A percentile compares a stretch with the other conserved stretches of the same genome.
Evolutionary conservation across 495 filamentous ascomycete genomes (phyloP).

Genomic region (Daldinia vernicosa): DNA sequence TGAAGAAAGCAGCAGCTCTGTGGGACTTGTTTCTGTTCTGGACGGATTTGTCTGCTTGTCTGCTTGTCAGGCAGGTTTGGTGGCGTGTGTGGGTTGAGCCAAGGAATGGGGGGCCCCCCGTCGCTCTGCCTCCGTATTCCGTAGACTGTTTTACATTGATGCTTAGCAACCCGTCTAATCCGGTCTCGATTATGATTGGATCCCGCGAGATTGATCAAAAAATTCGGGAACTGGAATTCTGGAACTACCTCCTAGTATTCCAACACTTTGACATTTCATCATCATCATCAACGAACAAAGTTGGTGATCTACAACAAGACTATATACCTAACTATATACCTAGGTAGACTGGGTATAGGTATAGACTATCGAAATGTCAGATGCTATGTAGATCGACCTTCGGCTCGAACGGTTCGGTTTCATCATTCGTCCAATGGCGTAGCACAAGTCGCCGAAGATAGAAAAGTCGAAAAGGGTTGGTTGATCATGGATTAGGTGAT

Average conservation of each 20-base stretch:
- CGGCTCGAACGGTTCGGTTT: slow-evolving; percentile 34
- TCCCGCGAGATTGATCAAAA: slow-evolving; percentile 16
- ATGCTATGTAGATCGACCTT: slow-evolving; percentile 32
- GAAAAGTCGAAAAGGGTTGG: slow-evolving; percentile 7
- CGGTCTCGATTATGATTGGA: slow-evolving; percentile 25
- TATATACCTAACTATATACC: no score
- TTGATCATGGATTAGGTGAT: slow-evolving; percentile 14
- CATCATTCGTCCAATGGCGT: slow-evolving; percentile 45
- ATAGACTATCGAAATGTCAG: slow-evolving; percentile 46
- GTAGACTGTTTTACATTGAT: slow-evolving; percentile 48
- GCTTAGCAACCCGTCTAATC: slow-evolving; percentile 36
- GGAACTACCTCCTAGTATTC: no score
- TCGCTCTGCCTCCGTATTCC: slow-evolving; percentile 44
- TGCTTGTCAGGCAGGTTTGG: slow-evolving; percentile 15
- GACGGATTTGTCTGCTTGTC: slow-evolving; percentile 4
- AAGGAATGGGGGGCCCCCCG: slow-evolving; percentile 41
- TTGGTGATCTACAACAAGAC: slow-evolving; percentile 27
- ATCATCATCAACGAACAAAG: slow-evolving; percentile 1
- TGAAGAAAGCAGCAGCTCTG: slow-evolving; percentile 39
- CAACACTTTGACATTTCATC: not conserved
- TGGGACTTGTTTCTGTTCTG: slow-evolving; percentile 36
- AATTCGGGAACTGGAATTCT: slow-evolving; percentile 34
- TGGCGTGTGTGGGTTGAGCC: slow-evolving; percentile 25
- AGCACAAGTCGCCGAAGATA: slow-evolving; percentile 39
- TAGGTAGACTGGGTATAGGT: no score